Evolutionary conservation across 192 early-diverging fungal species (phyloP).

Genomic region (Coemansia sp.): DNA sequence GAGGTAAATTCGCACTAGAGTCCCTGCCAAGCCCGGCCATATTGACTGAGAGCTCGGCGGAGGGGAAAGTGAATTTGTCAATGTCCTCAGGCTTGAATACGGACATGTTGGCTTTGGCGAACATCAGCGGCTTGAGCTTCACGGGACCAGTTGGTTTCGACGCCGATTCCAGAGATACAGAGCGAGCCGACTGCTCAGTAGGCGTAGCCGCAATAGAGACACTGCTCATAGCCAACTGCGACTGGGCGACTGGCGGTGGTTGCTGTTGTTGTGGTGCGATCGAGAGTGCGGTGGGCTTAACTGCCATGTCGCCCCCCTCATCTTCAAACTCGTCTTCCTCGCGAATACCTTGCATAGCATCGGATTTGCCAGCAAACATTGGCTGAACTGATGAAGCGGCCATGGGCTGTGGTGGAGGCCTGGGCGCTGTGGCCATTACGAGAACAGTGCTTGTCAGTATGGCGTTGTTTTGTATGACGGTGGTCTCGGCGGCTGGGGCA

Average conservation of each 20-base stretch:
- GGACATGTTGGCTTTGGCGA: constrained; percentile 30
- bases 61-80: constrained; percentile 54
- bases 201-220: background rate
- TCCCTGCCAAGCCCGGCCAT: constrained; percentile 21
- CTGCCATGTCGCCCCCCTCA: background rate
- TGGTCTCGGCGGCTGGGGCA: background rate
- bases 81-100: constrained; percentile 50
- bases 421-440: constrained; percentile 19
- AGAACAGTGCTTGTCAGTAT: constrained; percentile 32
- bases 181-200: background rate
- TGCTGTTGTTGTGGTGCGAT: background rate
- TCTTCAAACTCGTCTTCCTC: constrained; percentile 38
- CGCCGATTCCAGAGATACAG: background rate
- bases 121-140: constrained; percentile 31
- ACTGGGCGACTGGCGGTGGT: background rate
- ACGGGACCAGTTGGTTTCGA: background rate
- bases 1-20: background rate
- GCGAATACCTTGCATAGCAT: background rate
- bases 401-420: background rate
- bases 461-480: background rate
- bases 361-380: background rate
- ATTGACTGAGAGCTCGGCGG: constrained; percentile 37
- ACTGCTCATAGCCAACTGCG: background rate
- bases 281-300: background rate
- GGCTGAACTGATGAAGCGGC: background rate